Evolutionary conservation across 306 rosid species (phyloP).

Genomic region (Carpinus fangiana): DNA sequence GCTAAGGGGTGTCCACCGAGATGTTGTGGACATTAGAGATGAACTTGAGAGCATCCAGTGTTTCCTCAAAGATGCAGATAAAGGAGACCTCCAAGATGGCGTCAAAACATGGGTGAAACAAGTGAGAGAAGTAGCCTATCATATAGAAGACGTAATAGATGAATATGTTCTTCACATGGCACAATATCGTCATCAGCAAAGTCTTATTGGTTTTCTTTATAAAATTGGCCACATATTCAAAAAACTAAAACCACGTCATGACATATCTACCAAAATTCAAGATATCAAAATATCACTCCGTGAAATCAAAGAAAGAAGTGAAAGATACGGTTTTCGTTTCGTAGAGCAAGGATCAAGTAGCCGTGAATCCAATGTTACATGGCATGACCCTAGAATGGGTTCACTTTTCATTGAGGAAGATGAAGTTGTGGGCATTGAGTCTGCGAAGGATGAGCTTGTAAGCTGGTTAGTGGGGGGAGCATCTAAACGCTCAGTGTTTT

Average conservation of each 20-base stretch:
- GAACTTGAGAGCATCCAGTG: background rate
- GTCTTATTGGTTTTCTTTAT: background rate
- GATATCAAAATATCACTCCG: background rate
- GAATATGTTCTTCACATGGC: background rate
- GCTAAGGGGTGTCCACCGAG: background rate
- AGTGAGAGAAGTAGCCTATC: no score
- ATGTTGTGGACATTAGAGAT: background rate
- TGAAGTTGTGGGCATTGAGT: conserved; percentile 4
- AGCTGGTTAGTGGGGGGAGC: background rate
- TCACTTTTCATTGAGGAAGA: conserved; percentile 1
- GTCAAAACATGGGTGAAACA: no score
- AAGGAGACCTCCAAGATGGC: no score
- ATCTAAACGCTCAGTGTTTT: background rate
- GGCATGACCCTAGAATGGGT: conserved; percentile 1
- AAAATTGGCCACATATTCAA: background rate
- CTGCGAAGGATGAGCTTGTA: background rate
- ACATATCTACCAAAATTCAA: conserved; percentile 2
- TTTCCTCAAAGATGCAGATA: background rate
- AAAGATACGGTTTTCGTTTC: conserved; percentile 1
- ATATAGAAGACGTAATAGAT: conserved; percentile 11
- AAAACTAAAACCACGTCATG: background rate
- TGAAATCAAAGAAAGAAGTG: conserved; percentile 2
- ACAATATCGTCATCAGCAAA: background rate
- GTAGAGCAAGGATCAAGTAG: background rate
- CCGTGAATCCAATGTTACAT: background rate